phyloP scores from a whole-genome alignment of 345 rosid species.

The Trapa incisa region DNA sequence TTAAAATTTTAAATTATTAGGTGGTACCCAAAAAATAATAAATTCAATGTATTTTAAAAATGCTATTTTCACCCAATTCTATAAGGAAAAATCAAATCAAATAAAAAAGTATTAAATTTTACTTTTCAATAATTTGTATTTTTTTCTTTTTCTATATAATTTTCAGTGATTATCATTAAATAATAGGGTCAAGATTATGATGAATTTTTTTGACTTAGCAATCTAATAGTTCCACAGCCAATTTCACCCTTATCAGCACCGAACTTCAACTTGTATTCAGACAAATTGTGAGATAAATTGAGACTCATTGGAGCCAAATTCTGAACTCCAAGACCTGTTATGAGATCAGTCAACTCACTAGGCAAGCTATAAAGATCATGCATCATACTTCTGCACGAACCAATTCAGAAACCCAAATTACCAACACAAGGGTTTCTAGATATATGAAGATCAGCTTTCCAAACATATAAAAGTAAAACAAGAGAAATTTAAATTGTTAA shows the following conservation, averaged over 20 bases:
- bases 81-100: too few relatives aligned
- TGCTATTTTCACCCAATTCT: too few relatives aligned
- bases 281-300: slow-evolving; percentile 85
- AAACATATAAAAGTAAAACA: neutral
- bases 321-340: slow-evolving; percentile 58
- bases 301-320: slow-evolving; percentile 93
- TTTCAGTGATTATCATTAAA: too few relatives aligned
- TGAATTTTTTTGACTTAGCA: neutral
- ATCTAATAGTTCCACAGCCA: neutral
- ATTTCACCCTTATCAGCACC: slow-evolving; percentile 61
- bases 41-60: too few relatives aligned
- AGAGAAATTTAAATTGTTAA: neutral
- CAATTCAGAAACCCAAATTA: neutral
- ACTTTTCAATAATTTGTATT: too few relatives aligned
- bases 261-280: slow-evolving; percentile 82
- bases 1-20: too few relatives aligned
- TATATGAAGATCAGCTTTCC: neutral
- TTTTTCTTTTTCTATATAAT: too few relatives aligned
- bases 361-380: slow-evolving; percentile 33
- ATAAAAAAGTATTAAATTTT: too few relatives aligned
- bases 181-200: too few relatives aligned
- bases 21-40: too few relatives aligned
- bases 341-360: slow-evolving; percentile 75
- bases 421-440: neutral
- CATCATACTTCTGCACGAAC: neutral